Conservation (phyloP, 2,329 filamentous ascomycete species). For the Ophiocordyceps sinensis region DNA sequence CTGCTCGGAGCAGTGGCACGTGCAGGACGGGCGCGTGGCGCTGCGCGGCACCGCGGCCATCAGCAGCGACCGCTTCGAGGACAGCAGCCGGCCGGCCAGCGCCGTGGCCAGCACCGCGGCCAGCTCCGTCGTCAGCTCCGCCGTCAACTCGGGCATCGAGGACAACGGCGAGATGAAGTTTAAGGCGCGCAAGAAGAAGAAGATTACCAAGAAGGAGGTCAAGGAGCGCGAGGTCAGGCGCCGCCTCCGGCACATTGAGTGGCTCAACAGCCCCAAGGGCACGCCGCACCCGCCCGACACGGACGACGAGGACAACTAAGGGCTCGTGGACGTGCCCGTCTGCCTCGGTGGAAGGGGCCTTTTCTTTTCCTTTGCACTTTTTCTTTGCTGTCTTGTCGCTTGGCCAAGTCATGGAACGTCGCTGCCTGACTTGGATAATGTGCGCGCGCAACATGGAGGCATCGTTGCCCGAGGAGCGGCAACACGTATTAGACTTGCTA, state of each 20-base stretch:
- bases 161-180: constrained; percentile 76
- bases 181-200: constrained; percentile 86
- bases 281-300: constrained; percentile 65
- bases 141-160: constrained; percentile 48
- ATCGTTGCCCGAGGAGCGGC: too few relatives aligned
- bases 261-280: constrained; percentile 75
- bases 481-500: too few relatives aligned
- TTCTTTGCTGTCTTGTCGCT: too few relatives aligned
- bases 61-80: constrained; percentile 74
- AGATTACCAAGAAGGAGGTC: constrained; percentile 90
- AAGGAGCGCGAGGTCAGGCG: constrained; percentile 87
- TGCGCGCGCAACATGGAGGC: too few relatives aligned
- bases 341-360: too few relatives aligned
- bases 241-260: constrained; percentile 71
- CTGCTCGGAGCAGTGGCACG: constrained; percentile 92
- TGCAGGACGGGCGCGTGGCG: constrained; percentile 74
- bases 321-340: not conserved
- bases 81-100: constrained; percentile 50
- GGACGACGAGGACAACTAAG: constrained; percentile 51
- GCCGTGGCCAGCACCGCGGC: constrained; percentile 38
- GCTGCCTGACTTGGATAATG: too few relatives aligned
- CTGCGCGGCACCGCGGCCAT: constrained; percentile 68
- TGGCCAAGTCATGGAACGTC: too few relatives aligned
- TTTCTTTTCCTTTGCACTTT: too few relatives aligned
- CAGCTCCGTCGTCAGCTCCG: constrained; percentile 45